A percentile compares a stretch with the other conserved stretches of the same genome.
Conservation (phyloP, 768 basidiomycete species). For the Boletus subcaerulescens region DNA sequence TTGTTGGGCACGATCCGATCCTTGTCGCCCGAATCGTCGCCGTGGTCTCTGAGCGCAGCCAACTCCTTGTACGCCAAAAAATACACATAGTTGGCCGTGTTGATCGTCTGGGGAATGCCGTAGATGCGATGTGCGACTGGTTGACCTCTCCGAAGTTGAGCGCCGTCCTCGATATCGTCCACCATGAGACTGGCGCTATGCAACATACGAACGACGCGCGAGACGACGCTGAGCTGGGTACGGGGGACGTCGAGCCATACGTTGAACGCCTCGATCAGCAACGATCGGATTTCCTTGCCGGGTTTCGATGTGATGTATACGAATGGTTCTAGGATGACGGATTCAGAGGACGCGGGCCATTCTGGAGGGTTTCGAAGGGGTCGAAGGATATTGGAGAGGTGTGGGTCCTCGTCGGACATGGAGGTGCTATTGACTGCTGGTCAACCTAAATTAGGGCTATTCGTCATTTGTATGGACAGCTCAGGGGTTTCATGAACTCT, state of each 20-base stretch:
- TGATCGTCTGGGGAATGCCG: conserved; percentile 94
- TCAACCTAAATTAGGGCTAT: too few species aligned
- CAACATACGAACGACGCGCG: conserved; percentile 85
- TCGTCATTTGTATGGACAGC: too few species aligned
- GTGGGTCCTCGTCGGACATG: not conserved
- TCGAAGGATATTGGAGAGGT: conserved; percentile 16
- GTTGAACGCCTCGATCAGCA: conserved; percentile 92
- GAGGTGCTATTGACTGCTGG: too few species aligned
- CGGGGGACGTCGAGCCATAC: conserved; percentile 81
- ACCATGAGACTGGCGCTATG: conserved; percentile 94
- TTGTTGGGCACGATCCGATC: conserved; percentile 57
- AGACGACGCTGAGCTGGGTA: conserved; percentile 68
- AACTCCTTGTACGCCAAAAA: conserved; percentile 91
- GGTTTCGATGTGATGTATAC: conserved; percentile 79
- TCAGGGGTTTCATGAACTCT: too few species aligned
- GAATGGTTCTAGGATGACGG: conserved; percentile 76
- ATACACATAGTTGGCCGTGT: conserved; percentile 95
- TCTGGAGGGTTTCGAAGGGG: conserved; percentile 19
- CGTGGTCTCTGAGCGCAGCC: conserved; percentile 15
- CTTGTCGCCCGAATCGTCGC: not conserved
- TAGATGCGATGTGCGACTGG: conserved; percentile 96
- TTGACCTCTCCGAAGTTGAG: conserved; percentile 78
- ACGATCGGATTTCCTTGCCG: conserved; percentile 88
- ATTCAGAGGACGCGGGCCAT: conserved; percentile 37
- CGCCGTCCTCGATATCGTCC: conserved; percentile 93